These are phyloP conservation scores for Annulohypoxylon maeteangense DNA, from an alignment of 495 filamentous ascomycete species.

Conservation along the genomic window DNA sequence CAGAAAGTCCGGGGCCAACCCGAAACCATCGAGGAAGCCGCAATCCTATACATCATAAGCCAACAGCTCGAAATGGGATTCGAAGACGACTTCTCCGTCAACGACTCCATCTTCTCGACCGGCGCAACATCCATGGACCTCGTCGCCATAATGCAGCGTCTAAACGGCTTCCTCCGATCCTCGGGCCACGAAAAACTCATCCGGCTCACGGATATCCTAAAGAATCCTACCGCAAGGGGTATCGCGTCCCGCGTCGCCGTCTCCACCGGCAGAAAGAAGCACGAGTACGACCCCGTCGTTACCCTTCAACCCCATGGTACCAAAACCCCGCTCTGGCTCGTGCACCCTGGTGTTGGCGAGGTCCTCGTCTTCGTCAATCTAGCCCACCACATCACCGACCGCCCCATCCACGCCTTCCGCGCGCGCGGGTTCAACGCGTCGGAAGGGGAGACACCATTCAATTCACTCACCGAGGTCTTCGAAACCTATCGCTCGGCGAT, in stretches of 20 bases:
- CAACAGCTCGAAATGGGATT: conserved; percentile 3
- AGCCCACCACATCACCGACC: conserved; percentile 54
- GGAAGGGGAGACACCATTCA: conserved; percentile 48
- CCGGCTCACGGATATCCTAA: conserved; percentile 11
- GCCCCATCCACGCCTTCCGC: conserved; percentile 65
- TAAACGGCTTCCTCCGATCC: conserved; percentile 6
- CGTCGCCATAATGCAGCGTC: conserved; percentile 24
- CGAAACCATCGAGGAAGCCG: conserved; percentile 35
- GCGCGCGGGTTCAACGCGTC: conserved; percentile 61
- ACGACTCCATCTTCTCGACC: conserved; percentile 48
- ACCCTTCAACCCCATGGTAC: conserved; percentile 53
- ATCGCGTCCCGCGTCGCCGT: neutral
- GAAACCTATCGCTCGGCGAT: conserved; percentile 59
- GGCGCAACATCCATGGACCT: conserved; percentile 61
- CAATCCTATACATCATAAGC: neutral
- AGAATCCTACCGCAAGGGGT: conserved; percentile 7
- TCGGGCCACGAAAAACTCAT: conserved; percentile 14
- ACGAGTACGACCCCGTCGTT: conserved; percentile 61
- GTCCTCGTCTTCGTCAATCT: conserved; percentile 66
- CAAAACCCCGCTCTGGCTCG: conserved; percentile 65
- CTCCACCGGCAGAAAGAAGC: conserved; percentile 10
- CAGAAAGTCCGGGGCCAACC: neutral
- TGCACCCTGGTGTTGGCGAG: conserved; percentile 69
- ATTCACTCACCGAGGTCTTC: conserved; percentile 48
- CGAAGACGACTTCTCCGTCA: conserved; percentile 13